Evolutionary conservation across 768 basidiomycete species (phyloP).

Genomic region (Collybia sordida): DNA sequence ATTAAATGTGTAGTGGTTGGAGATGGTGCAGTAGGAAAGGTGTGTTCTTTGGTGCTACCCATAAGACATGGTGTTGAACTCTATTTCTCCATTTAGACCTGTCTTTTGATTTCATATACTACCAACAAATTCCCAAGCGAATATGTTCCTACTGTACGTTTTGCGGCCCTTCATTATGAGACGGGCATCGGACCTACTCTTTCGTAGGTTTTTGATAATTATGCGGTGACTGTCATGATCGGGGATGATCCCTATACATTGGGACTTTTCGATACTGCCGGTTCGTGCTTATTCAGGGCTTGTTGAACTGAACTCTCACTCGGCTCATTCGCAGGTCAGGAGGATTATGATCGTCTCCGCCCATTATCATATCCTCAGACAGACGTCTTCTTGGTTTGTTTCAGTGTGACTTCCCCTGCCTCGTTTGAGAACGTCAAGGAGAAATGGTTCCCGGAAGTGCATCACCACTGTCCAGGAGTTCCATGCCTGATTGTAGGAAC

Average conservation of each 20-base stretch:
- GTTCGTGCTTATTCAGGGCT: conserved; percentile 46
- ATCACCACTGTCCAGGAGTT: conserved; percentile 98
- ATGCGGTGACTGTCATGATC: conserved; percentile 99
- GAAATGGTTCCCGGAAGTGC: conserved; percentile 99
- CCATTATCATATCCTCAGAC: conserved; percentile 99
- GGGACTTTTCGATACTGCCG: conserved; percentile 98
- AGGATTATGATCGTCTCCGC: conserved; percentile 99
- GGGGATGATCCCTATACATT: conserved; percentile 99
- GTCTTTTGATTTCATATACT: conserved; percentile 95
- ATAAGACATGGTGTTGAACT: conserved; percentile 2
- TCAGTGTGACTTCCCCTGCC: conserved; percentile 97
- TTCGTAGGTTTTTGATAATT: conserved; percentile 88
- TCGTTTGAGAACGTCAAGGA: conserved; percentile 99
- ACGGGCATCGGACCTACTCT: conserved; percentile 15
- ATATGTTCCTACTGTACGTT: conserved; percentile 94
- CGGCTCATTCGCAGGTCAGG: conserved; percentile 67
- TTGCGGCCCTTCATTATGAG: conserved; percentile 21
- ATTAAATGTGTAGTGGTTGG: conserved; percentile 98
- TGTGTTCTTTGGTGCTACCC: conserved; percentile 36
- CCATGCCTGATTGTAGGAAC: conserved; percentile 99
- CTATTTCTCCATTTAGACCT: conserved; percentile 60
- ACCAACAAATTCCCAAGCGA: conserved; percentile 99
- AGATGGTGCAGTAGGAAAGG: conserved; percentile 98
- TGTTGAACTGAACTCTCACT: conserved; percentile 7
- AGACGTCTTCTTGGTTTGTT: conserved; percentile 99